These are phyloP conservation scores for Ganoderma lucidum DNA, from an alignment of 1,284 basidiomycete species.

Conservation along the genomic window DNA sequence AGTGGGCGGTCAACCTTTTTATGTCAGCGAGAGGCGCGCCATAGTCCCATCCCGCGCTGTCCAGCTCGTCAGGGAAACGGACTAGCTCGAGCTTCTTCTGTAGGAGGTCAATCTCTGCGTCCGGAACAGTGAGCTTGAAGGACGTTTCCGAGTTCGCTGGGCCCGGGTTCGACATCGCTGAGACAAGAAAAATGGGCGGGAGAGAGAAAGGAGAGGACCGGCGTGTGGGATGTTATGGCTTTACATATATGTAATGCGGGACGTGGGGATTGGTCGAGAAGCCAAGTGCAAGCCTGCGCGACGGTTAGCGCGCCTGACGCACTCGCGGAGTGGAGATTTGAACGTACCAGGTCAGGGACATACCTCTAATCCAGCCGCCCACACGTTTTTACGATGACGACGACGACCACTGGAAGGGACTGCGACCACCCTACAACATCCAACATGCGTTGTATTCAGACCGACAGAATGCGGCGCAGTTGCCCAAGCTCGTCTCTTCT, in stretches of 20 bases:
- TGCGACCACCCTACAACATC: too few relatives aligned
- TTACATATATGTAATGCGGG: background rate
- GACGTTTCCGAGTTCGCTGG: slow-evolving; percentile 38
- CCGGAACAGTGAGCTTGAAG: slow-evolving; percentile 52
- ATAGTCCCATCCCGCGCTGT: slow-evolving; percentile 52
- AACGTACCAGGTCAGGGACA: too few relatives aligned
- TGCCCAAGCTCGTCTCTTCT: too few relatives aligned
- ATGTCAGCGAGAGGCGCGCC: slow-evolving; percentile 57
- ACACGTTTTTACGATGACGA: too few relatives aligned
- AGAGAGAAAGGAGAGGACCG: background rate
- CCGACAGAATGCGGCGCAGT: too few relatives aligned
- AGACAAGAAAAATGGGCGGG: background rate
- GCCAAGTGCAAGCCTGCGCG: background rate
- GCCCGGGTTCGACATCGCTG: slow-evolving; percentile 6
- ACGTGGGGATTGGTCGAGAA: background rate
- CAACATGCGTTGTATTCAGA: too few relatives aligned
- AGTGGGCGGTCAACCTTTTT: slow-evolving; percentile 49
- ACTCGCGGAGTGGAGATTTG: background rate
- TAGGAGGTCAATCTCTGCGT: slow-evolving; percentile 46
- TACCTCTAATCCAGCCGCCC: too few relatives aligned
- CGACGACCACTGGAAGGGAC: too few relatives aligned
- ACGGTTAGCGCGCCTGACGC: background rate
- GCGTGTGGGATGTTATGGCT: too few relatives aligned
- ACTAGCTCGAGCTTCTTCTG: slow-evolving; percentile 50
- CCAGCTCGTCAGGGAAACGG: slow-evolving; percentile 52